phyloP scores from a whole-genome alignment of 2,329 filamentous ascomycete species.

The Cladosporium cucumerinum region DNA sequence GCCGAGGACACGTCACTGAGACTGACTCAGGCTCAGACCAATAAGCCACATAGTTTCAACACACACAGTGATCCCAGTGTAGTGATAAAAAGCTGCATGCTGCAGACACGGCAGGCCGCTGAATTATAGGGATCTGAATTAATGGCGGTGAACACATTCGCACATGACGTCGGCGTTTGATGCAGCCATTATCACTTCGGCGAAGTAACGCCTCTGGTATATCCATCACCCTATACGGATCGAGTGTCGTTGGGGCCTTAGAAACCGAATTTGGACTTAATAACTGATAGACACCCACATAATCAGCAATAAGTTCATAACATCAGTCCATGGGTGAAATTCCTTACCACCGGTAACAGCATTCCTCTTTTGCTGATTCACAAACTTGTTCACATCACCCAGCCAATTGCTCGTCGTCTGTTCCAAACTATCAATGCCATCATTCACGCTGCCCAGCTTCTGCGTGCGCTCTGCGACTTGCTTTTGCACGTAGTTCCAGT shows the following conservation, averaged over 20 bases:
- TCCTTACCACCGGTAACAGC: slow-evolving; percentile 62
- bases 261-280: slow-evolving; percentile 32
- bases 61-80: too few species aligned
- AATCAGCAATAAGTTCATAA: slow-evolving; percentile 7
- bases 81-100: too few species aligned
- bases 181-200: too few species aligned
- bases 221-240: too few species aligned
- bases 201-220: too few species aligned
- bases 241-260: slow-evolving; percentile 3
- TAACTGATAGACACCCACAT: slow-evolving; percentile 21
- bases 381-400: slow-evolving; percentile 82
- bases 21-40: too few species aligned
- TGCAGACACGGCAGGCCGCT: too few species aligned
- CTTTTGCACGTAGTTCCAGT: slow-evolving; percentile 75
- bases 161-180: too few species aligned
- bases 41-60: too few species aligned
- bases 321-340: neutral
- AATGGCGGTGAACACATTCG: too few species aligned
- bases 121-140: too few species aligned
- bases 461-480: slow-evolving; percentile 90
- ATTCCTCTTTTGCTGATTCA: slow-evolving; percentile 82
- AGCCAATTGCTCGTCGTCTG: slow-evolving; percentile 80
- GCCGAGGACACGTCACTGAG: too few species aligned
- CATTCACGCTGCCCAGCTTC: slow-evolving; percentile 75
- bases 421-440: slow-evolving; percentile 79